Evolutionary conservation across 345 rosid species (phyloP), one percentile per base, ranked within the genome.

Genomic region (Anacardium occidentale): DNA sequence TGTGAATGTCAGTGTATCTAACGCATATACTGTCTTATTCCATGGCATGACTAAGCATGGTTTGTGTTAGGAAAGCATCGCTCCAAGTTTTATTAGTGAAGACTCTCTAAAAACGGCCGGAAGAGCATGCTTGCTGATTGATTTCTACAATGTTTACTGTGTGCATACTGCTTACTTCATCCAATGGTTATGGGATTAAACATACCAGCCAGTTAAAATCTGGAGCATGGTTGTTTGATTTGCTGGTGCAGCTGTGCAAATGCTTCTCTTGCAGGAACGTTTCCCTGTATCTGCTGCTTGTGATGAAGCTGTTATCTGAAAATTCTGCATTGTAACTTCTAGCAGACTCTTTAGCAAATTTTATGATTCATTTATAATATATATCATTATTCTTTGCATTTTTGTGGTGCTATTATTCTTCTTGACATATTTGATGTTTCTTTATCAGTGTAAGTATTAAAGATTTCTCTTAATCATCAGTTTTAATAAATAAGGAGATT

Each of bases 401-500:
- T n/a, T 37, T 37, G 9, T 37, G 42, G 42, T 37, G 42, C 42
- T 37, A 37, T 37, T 37, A 37, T 37, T 37, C 42, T 37, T 37
- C 9, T 37, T 7, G 9, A 37, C 42, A 37, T 5, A 37, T 37
- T 37, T 37, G 9, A 37, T 37, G 42, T 37, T 37, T 37, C 9
- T 37, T 37, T 37, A 37, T 37, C 42, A 37, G 42, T 37, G 5
- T 9, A 37, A 37, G 42, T 37, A 37, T 37, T 37, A 9, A 37
- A 37, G 42, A 7, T 37, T 37, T 37, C 1, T 6, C 42, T 37
- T 37, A 9, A 37, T 37, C 42, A 37, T 37, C 42, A 37, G 42
- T 37, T 37, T 37, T 1, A 37, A 37, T 7, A 7, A 37, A 37
- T 37, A 6, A 37, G 42, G 42, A 47, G 17, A 60, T 92, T 15